Evolutionary conservation across 495 filamentous ascomycete genomes (phyloP).

Genomic region (Elaphomyces granulatus): DNA sequence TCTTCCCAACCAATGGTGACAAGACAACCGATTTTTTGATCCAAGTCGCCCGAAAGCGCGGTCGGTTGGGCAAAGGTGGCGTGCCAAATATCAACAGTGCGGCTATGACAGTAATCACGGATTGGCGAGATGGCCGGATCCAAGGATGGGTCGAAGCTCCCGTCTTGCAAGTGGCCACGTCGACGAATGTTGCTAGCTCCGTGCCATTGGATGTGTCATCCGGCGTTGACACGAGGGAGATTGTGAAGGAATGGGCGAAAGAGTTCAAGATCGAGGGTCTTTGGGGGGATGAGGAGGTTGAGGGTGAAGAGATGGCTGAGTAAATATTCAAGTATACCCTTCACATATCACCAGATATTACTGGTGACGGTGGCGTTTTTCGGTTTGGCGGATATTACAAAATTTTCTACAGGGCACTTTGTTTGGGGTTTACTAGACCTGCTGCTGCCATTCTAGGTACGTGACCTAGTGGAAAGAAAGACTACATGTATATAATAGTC

Average conservation of each 20-base stretch:
- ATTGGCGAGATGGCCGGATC: slow-evolving; percentile 92
- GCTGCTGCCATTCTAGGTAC: too few species aligned
- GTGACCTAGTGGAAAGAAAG: too few species aligned
- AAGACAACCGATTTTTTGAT: slow-evolving; percentile 83
- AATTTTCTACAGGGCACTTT: too few species aligned
- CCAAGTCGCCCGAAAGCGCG: slow-evolving; percentile 86
- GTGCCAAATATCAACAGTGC: slow-evolving; percentile 79
- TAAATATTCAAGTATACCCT: slow-evolving; percentile 11
- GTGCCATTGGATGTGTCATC: slow-evolving; percentile 2
- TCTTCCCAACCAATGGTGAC: slow-evolving; percentile 55
- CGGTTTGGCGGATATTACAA: too few species aligned
- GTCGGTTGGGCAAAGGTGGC: slow-evolving; percentile 76
- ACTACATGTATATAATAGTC: too few species aligned
- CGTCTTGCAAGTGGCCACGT: slow-evolving; percentile 32
- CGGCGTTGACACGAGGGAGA: slow-evolving; percentile 56
- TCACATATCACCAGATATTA: slow-evolving; percentile 12
- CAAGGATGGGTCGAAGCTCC: slow-evolving; percentile 84
- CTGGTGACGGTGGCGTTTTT: too few species aligned
- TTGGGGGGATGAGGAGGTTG: slow-evolving; percentile 53
- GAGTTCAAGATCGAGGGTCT: slow-evolving; percentile 94
- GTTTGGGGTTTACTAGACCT: too few species aligned
- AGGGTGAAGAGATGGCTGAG: slow-evolving; percentile 31
- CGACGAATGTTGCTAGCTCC: slow-evolving; percentile 17
- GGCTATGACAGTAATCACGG: slow-evolving; percentile 81
- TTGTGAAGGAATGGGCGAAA: slow-evolving; percentile 85